A percentile compares a stretch with the other conserved stretches of the same genome.
phyloP scores from a whole-genome alignment of 2,329 filamentous ascomycete genomes.

The Bipolaris victoriae region DNA sequence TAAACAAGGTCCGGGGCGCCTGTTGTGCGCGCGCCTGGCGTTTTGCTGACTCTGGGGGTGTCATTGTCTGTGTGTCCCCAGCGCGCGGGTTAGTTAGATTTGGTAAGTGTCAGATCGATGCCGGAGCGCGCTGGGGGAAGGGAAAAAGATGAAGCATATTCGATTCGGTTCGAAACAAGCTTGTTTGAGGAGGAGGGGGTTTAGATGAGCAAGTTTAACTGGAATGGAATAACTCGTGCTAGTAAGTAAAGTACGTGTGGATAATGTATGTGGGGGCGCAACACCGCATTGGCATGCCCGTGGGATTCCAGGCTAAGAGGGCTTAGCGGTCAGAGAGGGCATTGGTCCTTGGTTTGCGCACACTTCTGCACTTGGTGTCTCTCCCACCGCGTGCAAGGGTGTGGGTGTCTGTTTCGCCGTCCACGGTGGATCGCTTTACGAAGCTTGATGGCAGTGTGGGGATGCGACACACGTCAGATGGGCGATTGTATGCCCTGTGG shows the following conservation, averaged over 20 bases:
- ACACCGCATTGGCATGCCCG: no score
- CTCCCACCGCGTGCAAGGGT: no score
- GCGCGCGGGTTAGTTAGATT: background rate
- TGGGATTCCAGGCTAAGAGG: no score
- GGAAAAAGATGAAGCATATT: background rate
- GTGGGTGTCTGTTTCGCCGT: background rate
- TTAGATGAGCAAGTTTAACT: background rate
- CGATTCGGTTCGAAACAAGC: background rate
- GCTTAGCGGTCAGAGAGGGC: no score
- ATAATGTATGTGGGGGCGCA: background rate
- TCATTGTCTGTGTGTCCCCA: no score
- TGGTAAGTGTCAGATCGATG: background rate
- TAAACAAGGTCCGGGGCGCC: no score
- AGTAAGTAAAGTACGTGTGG: no score
- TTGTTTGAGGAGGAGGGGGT: background rate
- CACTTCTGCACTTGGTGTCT: no score
- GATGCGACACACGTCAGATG: background rate
- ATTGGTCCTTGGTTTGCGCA: no score
- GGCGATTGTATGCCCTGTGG: background rate
- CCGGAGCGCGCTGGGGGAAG: background rate
- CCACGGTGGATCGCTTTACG: background rate
- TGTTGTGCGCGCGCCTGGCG: no score
- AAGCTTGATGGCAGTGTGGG: background rate
- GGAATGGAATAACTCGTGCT: no score
- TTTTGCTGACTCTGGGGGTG: no score